These are phyloP conservation scores for Apophysomyces ossiformis DNA, from an alignment of 371 early-diverging fungal species.

Conservation along the genomic window DNA sequence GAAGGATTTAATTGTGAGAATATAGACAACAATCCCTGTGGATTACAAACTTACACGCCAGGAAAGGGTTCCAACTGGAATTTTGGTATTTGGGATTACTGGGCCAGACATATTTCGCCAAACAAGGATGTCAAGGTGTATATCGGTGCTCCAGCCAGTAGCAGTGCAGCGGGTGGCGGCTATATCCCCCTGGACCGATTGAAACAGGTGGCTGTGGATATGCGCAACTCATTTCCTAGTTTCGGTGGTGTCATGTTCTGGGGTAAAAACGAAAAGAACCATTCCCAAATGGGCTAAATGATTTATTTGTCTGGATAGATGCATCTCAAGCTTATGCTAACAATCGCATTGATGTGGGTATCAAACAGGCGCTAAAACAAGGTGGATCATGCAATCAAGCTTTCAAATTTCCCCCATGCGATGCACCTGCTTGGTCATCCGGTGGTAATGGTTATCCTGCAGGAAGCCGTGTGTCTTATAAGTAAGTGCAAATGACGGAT, in stretches of 20 bases:
- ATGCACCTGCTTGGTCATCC: constrained; percentile 42
- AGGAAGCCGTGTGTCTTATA: constrained; percentile 51
- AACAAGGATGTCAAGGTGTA: constrained; percentile 64
- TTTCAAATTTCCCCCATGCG: constrained; percentile 34
- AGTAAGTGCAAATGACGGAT: constrained; percentile 31
- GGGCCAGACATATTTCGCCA: constrained; percentile 61
- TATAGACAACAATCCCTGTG: constrained; percentile 75
- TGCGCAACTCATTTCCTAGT: constrained; percentile 42
- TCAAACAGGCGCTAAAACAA: constrained; percentile 28
- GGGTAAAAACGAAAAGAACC: constrained; percentile 39
- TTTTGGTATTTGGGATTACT: constrained; percentile 66
- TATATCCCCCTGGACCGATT: constrained; percentile 45
- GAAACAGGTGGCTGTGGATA: constrained; percentile 29
- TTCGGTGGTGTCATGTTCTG: constrained; percentile 74
- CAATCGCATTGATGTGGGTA: constrained; percentile 26
- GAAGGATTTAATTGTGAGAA: not conserved
- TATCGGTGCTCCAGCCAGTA: constrained; percentile 66
- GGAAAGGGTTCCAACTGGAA: constrained; percentile 48
- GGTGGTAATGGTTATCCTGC: constrained; percentile 39
- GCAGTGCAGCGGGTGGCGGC: constrained; percentile 60
- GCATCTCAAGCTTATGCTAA: constrained; percentile 52
- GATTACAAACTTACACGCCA: constrained; percentile 47
- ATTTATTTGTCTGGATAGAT: constrained; percentile 24
- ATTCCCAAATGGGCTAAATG: not conserved
- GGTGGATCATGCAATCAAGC: constrained; percentile 29